Evolutionary conservation across 768 basidiomycete genomes (phyloP).

Genomic region (Termitomyces sp.): DNA sequence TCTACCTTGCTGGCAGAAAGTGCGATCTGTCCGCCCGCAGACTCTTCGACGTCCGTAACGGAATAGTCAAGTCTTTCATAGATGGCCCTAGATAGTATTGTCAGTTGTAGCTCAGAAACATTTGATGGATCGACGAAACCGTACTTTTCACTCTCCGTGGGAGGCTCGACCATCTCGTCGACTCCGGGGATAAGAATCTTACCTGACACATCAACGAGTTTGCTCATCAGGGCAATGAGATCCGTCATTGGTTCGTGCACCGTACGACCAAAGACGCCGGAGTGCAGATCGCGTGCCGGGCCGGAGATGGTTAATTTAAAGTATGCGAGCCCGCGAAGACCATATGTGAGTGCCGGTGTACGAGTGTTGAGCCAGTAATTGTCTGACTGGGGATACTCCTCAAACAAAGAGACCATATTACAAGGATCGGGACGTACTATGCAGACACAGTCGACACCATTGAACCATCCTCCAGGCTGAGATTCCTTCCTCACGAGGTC

Average conservation of each 20-base stretch:
- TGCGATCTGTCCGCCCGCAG: slow-evolving; percentile 74
- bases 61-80: slow-evolving; percentile 77
- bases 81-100: slow-evolving; percentile 36
- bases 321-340: slow-evolving; percentile 85
- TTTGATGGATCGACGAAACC: slow-evolving; percentile 20
- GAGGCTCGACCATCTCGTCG: slow-evolving; percentile 74
- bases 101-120: not conserved
- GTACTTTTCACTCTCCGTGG: slow-evolving; percentile 72
- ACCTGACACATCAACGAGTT: slow-evolving; percentile 77
- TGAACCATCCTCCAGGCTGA: slow-evolving; percentile 73
- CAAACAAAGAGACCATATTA: not conserved
- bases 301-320: slow-evolving; percentile 81
- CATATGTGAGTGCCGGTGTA: slow-evolving; percentile 81
- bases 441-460: slow-evolving; percentile 89
- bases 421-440: slow-evolving; percentile 52
- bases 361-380: slow-evolving; percentile 92
- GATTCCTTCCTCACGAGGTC: slow-evolving; percentile 79
- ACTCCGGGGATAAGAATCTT: slow-evolving; percentile 87
- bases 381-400: slow-evolving; percentile 56
- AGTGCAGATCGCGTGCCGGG: slow-evolving; percentile 86
- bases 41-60: slow-evolving; percentile 66
- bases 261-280: slow-evolving; percentile 79
- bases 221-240: slow-evolving; percentile 78
- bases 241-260: slow-evolving; percentile 96
- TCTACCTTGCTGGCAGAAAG: slow-evolving; percentile 73